Percentiles rank a stretch among this genome's conserved stretches.
Conservation (phyloP, 2,329 filamentous ascomycete genomes). For the Chaetomium olivaceum region DNA sequence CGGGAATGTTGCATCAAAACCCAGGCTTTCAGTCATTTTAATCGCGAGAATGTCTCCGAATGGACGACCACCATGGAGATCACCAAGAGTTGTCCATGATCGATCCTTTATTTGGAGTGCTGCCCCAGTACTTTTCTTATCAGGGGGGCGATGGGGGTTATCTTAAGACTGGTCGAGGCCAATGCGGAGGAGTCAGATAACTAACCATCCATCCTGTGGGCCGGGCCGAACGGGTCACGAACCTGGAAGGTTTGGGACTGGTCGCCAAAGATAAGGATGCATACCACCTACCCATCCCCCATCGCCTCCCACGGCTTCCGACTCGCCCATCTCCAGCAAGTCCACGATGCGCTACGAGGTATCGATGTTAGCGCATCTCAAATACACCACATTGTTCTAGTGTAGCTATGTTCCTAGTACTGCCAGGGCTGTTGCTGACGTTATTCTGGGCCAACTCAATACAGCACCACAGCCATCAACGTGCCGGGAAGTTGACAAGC, state of each 20-base stretch:
- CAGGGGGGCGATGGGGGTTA: neutral
- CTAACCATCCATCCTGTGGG: constrained; percentile 7
- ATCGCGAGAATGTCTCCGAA: neutral
- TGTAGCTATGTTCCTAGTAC: neutral
- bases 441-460: neutral
- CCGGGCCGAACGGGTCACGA: neutral
- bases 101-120: neutral
- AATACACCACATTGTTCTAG: neutral
- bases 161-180: neutral
- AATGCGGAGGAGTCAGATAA: constrained; percentile 12
- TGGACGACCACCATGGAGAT: constrained; percentile 6
- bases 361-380: neutral
- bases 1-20: neutral
- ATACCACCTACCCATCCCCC: neutral
- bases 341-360: neutral
- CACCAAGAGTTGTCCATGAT: neutral
- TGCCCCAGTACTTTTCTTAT: constrained; percentile 10
- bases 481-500: neutral
- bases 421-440: neutral
- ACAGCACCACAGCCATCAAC: neutral
- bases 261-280: constrained; percentile 12
- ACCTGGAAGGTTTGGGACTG: neutral
- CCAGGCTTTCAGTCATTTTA: neutral
- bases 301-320: neutral
- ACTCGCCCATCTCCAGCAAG: neutral